Evolutionary conservation across 768 basidiomycete genomes (phyloP).

Genomic region (Macrolepiota dolichaula): DNA sequence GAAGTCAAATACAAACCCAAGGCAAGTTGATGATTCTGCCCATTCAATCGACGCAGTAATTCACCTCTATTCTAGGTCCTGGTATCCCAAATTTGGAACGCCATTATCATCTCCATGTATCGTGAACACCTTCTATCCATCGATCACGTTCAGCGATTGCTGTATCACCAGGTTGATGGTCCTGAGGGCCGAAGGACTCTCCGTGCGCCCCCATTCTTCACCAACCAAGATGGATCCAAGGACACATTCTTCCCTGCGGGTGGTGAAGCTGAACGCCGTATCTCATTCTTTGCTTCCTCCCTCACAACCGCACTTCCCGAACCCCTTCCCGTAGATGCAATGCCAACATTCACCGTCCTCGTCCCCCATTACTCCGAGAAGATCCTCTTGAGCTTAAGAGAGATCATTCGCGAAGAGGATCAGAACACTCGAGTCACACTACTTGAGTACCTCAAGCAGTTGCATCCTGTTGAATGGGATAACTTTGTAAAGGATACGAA

Average conservation of each 20-base stretch:
- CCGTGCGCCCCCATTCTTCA: slow-evolving; percentile 97
- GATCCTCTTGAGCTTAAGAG: slow-evolving; percentile 91
- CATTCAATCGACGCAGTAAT: neutral
- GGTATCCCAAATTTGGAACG: slow-evolving; percentile 99
- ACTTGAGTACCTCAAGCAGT: slow-evolving; percentile 96
- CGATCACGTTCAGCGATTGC: slow-evolving; percentile 94
- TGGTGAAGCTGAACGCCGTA: slow-evolving; percentile 94
- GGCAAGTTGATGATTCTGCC: slow-evolving; percentile 13
- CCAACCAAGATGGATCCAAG: slow-evolving; percentile 77
- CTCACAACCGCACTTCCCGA: slow-evolving; percentile 95
- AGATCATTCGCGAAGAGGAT: slow-evolving; percentile 98
- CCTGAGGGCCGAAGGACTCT: slow-evolving; percentile 88
- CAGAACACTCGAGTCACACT: slow-evolving; percentile 95
- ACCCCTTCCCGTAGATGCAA: slow-evolving; percentile 92
- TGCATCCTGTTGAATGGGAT: slow-evolving; percentile 99
- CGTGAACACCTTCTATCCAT: slow-evolving; percentile 97
- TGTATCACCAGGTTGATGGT: slow-evolving; percentile 95
- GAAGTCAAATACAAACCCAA: slow-evolving; percentile 99
- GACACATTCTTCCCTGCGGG: slow-evolving; percentile 90
- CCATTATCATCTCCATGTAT: slow-evolving; percentile 99
- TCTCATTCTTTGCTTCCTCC: slow-evolving; percentile 98
- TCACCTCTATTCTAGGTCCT: slow-evolving; percentile 47
- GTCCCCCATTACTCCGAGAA: slow-evolving; percentile 99
- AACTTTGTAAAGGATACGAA: slow-evolving; percentile 99
- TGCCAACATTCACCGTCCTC: slow-evolving; percentile 99